Conservation (phyloP, 2,329 filamentous ascomycete genomes). For the Aspergillus fructus region DNA sequence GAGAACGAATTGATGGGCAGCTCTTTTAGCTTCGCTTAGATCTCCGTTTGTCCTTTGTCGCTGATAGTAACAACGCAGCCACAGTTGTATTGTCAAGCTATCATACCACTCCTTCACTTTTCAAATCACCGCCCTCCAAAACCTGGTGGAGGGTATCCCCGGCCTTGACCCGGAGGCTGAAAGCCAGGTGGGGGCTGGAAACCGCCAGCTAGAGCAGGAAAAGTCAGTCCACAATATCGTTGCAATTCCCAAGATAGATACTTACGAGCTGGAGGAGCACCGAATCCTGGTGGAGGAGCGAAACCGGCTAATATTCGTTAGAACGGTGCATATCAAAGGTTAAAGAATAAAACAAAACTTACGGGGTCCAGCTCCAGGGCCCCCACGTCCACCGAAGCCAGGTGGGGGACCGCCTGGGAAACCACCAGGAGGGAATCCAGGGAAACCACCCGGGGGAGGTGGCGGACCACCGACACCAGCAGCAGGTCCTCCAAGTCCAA, state of each 20-base stretch:
- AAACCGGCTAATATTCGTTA: conserved; percentile 41
- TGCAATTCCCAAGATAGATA: conserved; percentile 19
- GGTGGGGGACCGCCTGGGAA: conserved; percentile 54
- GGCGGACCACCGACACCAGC: conserved; percentile 80
- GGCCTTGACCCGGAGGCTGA: conserved; percentile 62
- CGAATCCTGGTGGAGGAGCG: conserved; percentile 49
- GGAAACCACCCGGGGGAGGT: conserved; percentile 61
- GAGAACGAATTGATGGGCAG: conserved; percentile 16
- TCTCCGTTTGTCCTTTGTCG: conserved; percentile 7
- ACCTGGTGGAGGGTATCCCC: conserved; percentile 53
- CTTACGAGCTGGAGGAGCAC: conserved; percentile 46
- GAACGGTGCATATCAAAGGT: background rate
- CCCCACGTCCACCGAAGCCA: conserved; percentile 54
- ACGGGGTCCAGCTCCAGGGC: conserved; percentile 51
- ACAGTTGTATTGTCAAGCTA: conserved; percentile 21
- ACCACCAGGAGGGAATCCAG: conserved; percentile 52
- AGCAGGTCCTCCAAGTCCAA: conserved; percentile 85
- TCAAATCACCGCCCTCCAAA: conserved; percentile 45
- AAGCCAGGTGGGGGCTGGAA: conserved; percentile 69
- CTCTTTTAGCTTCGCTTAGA: conserved; percentile 6
- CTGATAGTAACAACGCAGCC: conserved; percentile 18
- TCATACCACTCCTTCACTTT: conserved; percentile 20
- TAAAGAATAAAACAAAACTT: conserved; percentile 31
- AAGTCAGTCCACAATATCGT: conserved; percentile 33
- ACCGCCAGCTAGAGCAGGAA: conserved; percentile 44